phyloP scores from a whole-genome alignment of 768 basidiomycete genomes.

The Mycena kentingensis region DNA sequence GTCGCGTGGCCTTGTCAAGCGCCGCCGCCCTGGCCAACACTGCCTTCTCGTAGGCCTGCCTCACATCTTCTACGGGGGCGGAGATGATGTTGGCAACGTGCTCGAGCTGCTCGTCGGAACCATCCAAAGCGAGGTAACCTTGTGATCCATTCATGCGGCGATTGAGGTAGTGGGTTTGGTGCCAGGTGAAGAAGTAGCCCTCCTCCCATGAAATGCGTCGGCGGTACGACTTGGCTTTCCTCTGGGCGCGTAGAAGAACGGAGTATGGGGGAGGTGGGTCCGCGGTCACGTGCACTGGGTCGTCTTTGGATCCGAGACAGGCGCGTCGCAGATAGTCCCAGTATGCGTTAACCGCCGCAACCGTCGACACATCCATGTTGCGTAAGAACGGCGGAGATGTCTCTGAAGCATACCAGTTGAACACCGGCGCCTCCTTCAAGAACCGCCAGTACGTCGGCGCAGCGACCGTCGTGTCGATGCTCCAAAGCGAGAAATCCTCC shows the following conservation, averaged over 20 bases:
- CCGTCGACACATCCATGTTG: conserved; percentile 42
- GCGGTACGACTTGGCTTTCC: conserved; percentile 47
- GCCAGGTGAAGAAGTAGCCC: conserved; percentile 63
- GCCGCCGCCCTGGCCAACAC: conserved; percentile 43
- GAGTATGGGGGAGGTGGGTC: conserved; percentile 14
- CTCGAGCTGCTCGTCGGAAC: conserved; percentile 39
- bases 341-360: conserved; percentile 44
- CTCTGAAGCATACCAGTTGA: conserved; percentile 60
- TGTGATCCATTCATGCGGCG: conserved; percentile 47
- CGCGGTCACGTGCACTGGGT: conserved; percentile 19
- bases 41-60: conserved; percentile 44
- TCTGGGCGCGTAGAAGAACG: neutral
- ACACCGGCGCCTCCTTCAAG: conserved; percentile 53
- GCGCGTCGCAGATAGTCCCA: conserved; percentile 61
- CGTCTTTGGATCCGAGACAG: conserved; percentile 40
- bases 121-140: conserved; percentile 50
- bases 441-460: conserved; percentile 70
- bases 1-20: conserved; percentile 44
- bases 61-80: conserved; percentile 54
- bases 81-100: conserved; percentile 56
- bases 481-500: conserved; percentile 44
- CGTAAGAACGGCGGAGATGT: conserved; percentile 57
- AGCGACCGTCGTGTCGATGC: conserved; percentile 41
- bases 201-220: conserved; percentile 61
- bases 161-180: conserved; percentile 66